Base-by-base conservation (phyloP, 441 rosid species). In the Pelargonium myrrhifolium region DNA sequence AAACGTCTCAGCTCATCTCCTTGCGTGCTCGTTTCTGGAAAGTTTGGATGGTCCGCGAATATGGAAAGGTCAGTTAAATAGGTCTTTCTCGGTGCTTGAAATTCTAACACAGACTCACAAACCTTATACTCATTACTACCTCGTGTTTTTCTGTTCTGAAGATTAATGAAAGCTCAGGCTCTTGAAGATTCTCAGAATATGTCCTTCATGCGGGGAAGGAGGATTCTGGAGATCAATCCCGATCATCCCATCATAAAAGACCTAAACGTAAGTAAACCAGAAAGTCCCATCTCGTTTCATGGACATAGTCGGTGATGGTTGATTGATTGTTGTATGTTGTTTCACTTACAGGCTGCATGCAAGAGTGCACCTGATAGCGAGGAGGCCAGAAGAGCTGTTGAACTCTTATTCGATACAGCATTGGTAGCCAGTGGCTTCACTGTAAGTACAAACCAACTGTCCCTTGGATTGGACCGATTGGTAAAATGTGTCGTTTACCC, bases 21-120 rank as follows among this genome's bases (percentile, higher is more conserved):
- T 6, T 92, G 98, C 53, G 98, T 90, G 67, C 97, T 95, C 71
- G 99, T 95, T 68, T 90, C 97, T 60, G 97, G 98, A 63, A 90
- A 92, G 76, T 95, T 92, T 65, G 96, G 99, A n/a, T 95, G 99
- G 99, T 92, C 96, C n/a, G 97, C 98, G 42, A 95, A 95, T 70
- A 95, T 95, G 99, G 98, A 95, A 78, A 94, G 99, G 97, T 90
- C 64, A 39, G 61, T 56, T 20, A 21, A 8, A 18, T 24, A 4
- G 14, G 9, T 37, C 40, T 37, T 37, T 37, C 40, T 37, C 40
- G 8, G 40, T 37, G 40, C 40, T 37, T 37, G 40, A 37, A 37
- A 37, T 37, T 9, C 40, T 37, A 56, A 8, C 28, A 6, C 12
- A 9, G 20, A 9, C 12, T 15, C 22, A 18, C 2, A 28, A 56